Conservation (phyloP, 768 basidiomycete genomes). For the Lactifluus piperatus region DNA sequence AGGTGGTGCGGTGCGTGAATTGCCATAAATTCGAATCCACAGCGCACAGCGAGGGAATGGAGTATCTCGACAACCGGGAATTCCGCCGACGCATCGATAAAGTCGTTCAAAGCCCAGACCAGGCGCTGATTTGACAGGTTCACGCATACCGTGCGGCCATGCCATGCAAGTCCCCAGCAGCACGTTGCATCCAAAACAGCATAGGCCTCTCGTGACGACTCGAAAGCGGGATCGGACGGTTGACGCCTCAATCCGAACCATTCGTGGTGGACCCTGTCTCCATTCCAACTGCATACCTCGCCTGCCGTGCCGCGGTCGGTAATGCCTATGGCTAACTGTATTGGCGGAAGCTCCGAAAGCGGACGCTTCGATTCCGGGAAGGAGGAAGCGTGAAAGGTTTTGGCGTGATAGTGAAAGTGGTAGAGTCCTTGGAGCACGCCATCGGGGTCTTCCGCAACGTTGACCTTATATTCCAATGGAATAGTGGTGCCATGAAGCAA, state of each 20-base stretch:
- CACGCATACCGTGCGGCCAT: constrained; percentile 13
- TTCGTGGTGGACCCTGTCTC: neutral
- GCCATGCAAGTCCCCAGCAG: constrained; percentile 17
- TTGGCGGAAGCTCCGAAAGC: constrained; percentile 8
- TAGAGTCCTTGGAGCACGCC: constrained; percentile 6
- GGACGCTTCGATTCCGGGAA: constrained; percentile 8
- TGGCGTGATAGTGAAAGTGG: neutral
- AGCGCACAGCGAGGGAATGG: constrained; percentile 14
- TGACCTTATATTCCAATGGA: neutral
- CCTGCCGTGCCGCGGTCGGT: constrained; percentile 5
- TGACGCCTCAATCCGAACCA: constrained; percentile 10
- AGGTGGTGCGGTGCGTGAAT: neutral
- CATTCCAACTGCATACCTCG: neutral
- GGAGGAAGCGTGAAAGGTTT: neutral
- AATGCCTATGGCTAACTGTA: constrained; percentile 4
- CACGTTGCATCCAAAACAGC: constrained; percentile 16
- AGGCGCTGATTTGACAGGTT: constrained; percentile 9
- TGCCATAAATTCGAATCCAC: constrained; percentile 14
- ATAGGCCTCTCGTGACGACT: constrained; percentile 12
- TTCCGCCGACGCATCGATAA: neutral
- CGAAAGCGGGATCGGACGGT: constrained; percentile 3
- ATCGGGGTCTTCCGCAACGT: constrained; percentile 1
- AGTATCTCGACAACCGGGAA: constrained; percentile 11
- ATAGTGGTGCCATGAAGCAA: neutral
- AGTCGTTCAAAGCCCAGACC: constrained; percentile 16